Base-by-base conservation (phyloP, 257 asterid genomes). In the Striga asiatica region DNA sequence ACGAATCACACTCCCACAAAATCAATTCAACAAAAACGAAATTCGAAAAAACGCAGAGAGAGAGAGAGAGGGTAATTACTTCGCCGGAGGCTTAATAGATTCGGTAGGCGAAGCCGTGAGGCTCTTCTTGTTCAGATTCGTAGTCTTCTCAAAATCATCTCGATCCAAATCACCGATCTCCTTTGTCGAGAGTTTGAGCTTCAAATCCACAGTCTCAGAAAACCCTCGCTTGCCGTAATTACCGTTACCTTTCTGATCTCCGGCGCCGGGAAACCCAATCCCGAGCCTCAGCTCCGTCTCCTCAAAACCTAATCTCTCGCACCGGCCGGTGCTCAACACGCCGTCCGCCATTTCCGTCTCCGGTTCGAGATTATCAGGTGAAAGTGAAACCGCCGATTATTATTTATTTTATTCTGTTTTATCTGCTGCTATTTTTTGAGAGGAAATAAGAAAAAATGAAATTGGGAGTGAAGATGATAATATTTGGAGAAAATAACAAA, bases 171-270 rank as follows among this genome's bases (percentile, higher is more conserved):
- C 6, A 49, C 6, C 31, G 3, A 21, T 19, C 41, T 74, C 81
- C 67, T 53, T 60, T 1, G 85, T 59, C 0, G 73, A 71, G 2
- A 79, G 75, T 56, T 77, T 80, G 53, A 80, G 85, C 83, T 83
- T 83, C 76, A 83, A 76, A 52, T 80, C 81, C 50, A 80, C 74
- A 14, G 94, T 81, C 61, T 83, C 92, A 1, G 84, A 71, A 66
- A 79, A 83, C 23, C 84, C 96, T 71, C 92, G 66, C 70, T 87
- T 83, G 17, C 91, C 83, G 43, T 62, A 57, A 66, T 75, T 87
- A 58, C 92, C 94, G 25, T 57, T 19, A 9, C 1, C 55, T 34
- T 66, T 70, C 14, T 27, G 6, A 27, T 58, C 69, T 0, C 69
- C 80, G 2, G 74, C 78, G 17, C 80, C 83, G 41, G 85, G 85